phyloP scores from a whole-genome alignment of 2,329 filamentous ascomycete species.

The Monilinia fructicola region DNA sequence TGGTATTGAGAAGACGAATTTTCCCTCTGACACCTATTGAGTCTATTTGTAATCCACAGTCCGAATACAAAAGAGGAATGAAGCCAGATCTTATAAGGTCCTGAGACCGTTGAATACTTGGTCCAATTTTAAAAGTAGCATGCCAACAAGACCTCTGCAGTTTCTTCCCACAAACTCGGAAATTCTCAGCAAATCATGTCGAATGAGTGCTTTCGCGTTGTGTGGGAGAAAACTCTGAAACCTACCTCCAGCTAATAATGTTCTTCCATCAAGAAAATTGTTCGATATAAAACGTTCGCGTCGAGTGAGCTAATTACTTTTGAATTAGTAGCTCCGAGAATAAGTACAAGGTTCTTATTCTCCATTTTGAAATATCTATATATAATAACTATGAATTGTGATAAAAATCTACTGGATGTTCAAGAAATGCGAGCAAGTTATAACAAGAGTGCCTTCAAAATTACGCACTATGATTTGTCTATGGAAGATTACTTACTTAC shows the following conservation, averaged over 20 bases:
- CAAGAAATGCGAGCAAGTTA: neutral
- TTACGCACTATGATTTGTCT: neutral
- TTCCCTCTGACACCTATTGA: neutral
- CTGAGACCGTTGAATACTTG: conserved; percentile 15
- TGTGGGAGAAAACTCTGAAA: conserved; percentile 3
- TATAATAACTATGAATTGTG: neutral
- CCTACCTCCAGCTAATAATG: neutral
- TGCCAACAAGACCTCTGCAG: conserved; percentile 6
- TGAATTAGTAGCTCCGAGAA: conserved; percentile 1
- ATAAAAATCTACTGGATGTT: neutral
- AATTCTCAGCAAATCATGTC: conserved; percentile 18
- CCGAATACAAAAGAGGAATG: neutral
- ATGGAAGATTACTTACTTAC: neutral
- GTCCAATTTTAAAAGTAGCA: conserved; percentile 17
- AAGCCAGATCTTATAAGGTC: neutral
- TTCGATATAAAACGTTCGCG: conserved; percentile 13
- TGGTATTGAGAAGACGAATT: conserved; percentile 5
- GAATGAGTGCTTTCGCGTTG: conserved; percentile 5
- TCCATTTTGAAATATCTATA: neutral
- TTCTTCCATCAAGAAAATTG: conserved; percentile 7
- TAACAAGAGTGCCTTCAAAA: neutral
- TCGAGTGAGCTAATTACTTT: neutral
- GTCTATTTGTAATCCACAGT: neutral
- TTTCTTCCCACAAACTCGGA: conserved; percentile 8
- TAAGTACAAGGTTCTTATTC: conserved; percentile 6